Percentiles rank a stretch among this genome's conserved stretches.
Evolutionary conservation across 78 protist genomes (phyloP).

Genomic region (Capsaspora owczarzaki): DNA sequence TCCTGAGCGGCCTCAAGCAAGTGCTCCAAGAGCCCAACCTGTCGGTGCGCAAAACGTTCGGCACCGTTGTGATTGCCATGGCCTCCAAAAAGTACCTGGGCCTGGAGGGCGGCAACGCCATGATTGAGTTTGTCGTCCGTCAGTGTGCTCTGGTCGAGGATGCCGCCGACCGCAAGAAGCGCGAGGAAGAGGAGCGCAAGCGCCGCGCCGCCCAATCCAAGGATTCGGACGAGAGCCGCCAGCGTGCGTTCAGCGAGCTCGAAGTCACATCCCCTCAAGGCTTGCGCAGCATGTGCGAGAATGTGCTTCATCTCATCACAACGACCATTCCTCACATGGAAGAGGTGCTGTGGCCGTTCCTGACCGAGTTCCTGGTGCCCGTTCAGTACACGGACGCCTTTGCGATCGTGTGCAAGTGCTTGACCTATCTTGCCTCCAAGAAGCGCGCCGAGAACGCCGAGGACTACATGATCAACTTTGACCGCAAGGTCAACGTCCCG

Average conservation of each 20-base stretch:
- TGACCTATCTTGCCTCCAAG: slow-evolving; percentile 18
- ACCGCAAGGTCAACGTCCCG: slow-evolving; percentile 50
- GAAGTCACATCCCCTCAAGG: too few relatives aligned
- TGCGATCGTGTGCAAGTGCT: slow-evolving; percentile 32
- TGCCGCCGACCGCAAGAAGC: too few relatives aligned
- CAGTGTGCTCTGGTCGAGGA: slow-evolving; percentile 18
- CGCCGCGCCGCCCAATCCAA: too few relatives aligned
- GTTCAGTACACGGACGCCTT: slow-evolving; percentile 29
- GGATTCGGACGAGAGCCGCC: too few relatives aligned
- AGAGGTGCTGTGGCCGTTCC: slow-evolving; percentile 53
- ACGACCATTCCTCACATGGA: slow-evolving; percentile 54
- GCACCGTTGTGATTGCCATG: slow-evolving; percentile 50
- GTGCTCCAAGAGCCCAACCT: slow-evolving; percentile 36
- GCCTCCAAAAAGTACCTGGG: slow-evolving; percentile 45
- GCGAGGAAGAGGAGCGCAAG: too few relatives aligned
- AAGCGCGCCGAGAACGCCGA: slow-evolving; percentile 28
- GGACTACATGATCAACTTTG: slow-evolving; percentile 62
- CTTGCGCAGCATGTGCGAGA: not conserved
- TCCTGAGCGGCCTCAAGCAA: slow-evolving; percentile 53
- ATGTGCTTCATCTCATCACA: slow-evolving; percentile 23
- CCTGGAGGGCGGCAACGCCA: slow-evolving; percentile 34
- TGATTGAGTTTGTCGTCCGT: slow-evolving; percentile 25
- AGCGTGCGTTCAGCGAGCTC: too few relatives aligned
- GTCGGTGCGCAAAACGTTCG: slow-evolving; percentile 24
- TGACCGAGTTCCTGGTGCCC: slow-evolving; percentile 34